Evolutionary conservation across 345 rosid genomes (phyloP), one percentile per base, ranked within the genome.

Genomic region (Zanthoxylum bungeanum): DNA sequence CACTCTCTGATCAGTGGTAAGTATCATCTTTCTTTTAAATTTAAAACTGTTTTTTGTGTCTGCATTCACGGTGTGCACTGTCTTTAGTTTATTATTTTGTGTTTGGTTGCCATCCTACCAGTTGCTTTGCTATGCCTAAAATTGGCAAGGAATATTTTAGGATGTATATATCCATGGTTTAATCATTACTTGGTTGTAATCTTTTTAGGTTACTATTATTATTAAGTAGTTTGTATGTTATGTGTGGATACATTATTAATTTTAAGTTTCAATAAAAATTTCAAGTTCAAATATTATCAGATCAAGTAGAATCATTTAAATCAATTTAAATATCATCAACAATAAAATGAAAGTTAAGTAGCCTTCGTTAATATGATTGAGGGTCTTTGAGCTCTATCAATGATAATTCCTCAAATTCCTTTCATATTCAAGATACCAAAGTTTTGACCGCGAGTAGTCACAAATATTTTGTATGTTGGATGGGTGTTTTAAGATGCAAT

Each of bases 1-100:
- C 92, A 14, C 94, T 93, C 52, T 83, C 97, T 75, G 97, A 93
- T 75, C 97, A 87, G 73, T 93, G 98, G 98, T 93, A 82, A 67
- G 80, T 60, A 39, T 59, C 36, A 36, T 34, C 65, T n/a, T n/a
- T n/a, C n/a, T n/a, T n/a, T n/a, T n/a, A n/a, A n/a, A n/a, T n/a
- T n/a, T n/a, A n/a, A n/a, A n/a, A n/a, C n/a, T n/a, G n/a, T n/a
- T 55, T n/a, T 61, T 27, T 42, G 16, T 47, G 12, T 42, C 21
- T 28, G 31, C 30, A 0, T 71, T 63, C 52, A n/a, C n/a, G n/a
- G n/a, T 58, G 57, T 28, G 24, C 49, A 2, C 34, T 1, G 33
- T 24, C 14, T 55, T 42, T n/a, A n/a, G n/a, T 25, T 37, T 39
- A 36, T 14, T 28, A 9, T 56, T 30, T 28, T 69, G 37, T 7